phyloP scores from a whole-genome alignment of 257 asterid genomes.

The Parsonsia alboflavescens region DNA sequence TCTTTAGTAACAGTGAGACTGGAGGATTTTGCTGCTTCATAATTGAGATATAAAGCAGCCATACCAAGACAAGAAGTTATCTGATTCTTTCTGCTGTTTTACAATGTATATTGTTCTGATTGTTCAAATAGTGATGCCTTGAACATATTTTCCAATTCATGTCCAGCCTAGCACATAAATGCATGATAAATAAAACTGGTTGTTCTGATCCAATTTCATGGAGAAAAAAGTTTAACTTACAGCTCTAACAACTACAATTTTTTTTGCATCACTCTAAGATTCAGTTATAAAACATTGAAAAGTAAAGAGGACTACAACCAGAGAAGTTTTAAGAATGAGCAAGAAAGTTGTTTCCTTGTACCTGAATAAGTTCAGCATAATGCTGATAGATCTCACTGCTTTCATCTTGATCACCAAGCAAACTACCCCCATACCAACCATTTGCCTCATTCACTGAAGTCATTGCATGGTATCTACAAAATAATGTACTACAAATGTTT shows the following conservation, averaged over 20 bases:
- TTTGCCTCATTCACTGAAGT: constrained; percentile 71
- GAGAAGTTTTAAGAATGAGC: background rate
- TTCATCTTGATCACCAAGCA: constrained; percentile 91
- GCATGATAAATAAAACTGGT: background rate
- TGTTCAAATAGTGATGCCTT: background rate
- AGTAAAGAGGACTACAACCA: background rate
- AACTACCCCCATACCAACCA: constrained; percentile 96
- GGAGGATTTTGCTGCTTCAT: background rate
- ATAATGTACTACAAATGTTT: constrained; percentile 2
- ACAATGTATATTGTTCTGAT: background rate
- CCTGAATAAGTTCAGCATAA: constrained; percentile 94
- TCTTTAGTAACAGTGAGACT: background rate
- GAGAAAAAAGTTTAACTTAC: background rate
- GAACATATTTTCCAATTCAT: background rate
- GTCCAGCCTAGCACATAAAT: background rate
- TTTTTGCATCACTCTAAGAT: background rate
- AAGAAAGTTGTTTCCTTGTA: constrained; percentile 14
- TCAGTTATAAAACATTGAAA: background rate
- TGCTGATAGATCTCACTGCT: constrained; percentile 73
- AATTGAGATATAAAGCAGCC: background rate
- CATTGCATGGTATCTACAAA: constrained; percentile 72
- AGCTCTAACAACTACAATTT: background rate
- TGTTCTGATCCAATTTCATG: background rate
- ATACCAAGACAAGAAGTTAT: background rate
- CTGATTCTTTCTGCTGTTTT: background rate